Evolutionary conservation across 163 green algal genomes (phyloP).

Genomic region (Scenedesmus sp.): DNA sequence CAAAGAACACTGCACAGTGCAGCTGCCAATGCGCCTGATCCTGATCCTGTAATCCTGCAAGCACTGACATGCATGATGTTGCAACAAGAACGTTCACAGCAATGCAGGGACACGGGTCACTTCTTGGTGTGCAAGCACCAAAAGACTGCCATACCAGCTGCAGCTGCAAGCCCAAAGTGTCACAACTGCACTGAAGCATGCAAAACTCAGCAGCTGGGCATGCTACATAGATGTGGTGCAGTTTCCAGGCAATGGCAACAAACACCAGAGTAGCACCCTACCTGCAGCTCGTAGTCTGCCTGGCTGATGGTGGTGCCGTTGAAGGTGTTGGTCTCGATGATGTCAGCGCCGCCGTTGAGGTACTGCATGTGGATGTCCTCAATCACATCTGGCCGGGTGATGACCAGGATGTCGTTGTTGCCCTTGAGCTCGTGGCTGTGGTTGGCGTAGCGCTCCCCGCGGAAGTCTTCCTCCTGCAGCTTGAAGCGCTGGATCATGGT

Average conservation of each 20-base stretch:
- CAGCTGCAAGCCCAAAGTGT: not conserved
- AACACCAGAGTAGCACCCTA: not conserved
- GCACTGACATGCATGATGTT: too few relatives aligned
- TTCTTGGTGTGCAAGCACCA: too few relatives aligned
- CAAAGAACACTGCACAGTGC: too few relatives aligned
- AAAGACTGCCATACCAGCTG: too few relatives aligned
- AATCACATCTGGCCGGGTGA: constrained; percentile 97
- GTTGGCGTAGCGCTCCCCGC: constrained; percentile 80
- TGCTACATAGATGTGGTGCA: not conserved
- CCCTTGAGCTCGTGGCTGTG: constrained; percentile 97
- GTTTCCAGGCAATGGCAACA: not conserved
- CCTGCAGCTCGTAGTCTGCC: constrained; percentile 95
- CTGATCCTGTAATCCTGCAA: too few relatives aligned
- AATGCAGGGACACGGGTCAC: too few relatives aligned
- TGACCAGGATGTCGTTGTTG: constrained; percentile 98
- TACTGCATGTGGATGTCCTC: constrained; percentile 94
- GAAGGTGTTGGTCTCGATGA: constrained; percentile 99
- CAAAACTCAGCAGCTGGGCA: not conserved
- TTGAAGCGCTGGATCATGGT: constrained; percentile 96
- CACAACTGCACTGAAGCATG: not conserved
- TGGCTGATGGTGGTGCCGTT: constrained; percentile 96
- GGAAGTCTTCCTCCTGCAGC: constrained; percentile 94
- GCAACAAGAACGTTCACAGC: too few relatives aligned
- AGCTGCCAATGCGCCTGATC: too few relatives aligned
- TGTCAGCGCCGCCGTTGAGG: constrained; percentile 93